Percentiles rank a stretch among this genome's conserved stretches.
These are phyloP conservation scores for Chaetoceros muelleri DNA, from an alignment of 108 stramenopile genomes.

Conservation along the genomic window DNA sequence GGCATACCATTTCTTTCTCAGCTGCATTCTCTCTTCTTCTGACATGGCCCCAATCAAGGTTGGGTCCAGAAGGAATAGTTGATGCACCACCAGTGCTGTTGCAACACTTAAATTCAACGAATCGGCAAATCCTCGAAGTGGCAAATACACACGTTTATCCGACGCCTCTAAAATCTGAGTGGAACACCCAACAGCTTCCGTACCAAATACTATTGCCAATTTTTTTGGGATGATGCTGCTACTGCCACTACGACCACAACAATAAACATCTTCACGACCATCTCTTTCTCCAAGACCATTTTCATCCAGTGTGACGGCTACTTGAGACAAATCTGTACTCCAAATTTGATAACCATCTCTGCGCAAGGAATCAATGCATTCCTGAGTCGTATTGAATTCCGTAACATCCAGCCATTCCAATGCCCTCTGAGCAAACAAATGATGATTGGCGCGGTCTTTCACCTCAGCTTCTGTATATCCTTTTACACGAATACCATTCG, in stretches of 20 bases:
- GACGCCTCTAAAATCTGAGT: conserved; percentile 62
- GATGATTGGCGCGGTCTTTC: conserved; percentile 50
- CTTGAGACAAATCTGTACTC: conserved; percentile 79
- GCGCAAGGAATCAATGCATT: conserved; percentile 52
- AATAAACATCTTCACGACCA: conserved; percentile 3
- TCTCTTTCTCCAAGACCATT: conserved; percentile 17
- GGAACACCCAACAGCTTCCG: conserved; percentile 80
- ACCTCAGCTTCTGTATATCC: conserved; percentile 41
- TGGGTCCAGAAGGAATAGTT: conserved; percentile 69
- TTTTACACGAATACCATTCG: conserved; percentile 16
- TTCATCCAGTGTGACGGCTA: conserved; percentile 45
- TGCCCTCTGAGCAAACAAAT: conserved; percentile 78
- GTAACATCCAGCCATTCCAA: conserved; percentile 76
- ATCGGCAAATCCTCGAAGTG: conserved; percentile 83
- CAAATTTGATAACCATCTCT: conserved; percentile 53
- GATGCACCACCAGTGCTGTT: conserved; percentile 75
- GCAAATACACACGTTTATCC: conserved; percentile 81
- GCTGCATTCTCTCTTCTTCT: conserved; percentile 35
- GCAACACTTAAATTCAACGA: conserved; percentile 84
- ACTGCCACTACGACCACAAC: conserved; percentile 7
- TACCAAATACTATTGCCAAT: conserved; percentile 85
- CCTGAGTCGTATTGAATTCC: conserved; percentile 52
- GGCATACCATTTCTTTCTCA: conserved; percentile 62
- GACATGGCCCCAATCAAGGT: conserved; percentile 49
- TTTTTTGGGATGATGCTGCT: conserved; percentile 71